Evolutionary conservation across 2,329 filamentous ascomycete genomes (phyloP).

Genomic region (Xylariaceae sp.): DNA sequence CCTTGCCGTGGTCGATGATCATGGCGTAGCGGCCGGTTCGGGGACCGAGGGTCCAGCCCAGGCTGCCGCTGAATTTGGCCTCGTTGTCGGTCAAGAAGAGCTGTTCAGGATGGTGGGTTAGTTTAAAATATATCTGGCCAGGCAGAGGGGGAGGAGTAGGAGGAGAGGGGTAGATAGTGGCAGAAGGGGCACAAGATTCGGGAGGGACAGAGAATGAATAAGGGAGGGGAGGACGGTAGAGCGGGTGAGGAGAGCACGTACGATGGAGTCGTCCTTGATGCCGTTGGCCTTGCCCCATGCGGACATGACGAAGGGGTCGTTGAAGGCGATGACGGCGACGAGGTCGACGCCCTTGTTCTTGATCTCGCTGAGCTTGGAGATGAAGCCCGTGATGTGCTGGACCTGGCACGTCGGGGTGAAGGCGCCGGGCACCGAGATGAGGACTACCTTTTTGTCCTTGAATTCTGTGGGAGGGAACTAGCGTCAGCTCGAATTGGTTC

Average conservation of each 20-base stretch:
- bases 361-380: conserved; percentile 65
- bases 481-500: not conserved
- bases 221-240: not conserved
- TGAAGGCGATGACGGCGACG: conserved; percentile 76
- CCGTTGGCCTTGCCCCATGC: conserved; percentile 88
- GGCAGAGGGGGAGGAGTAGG: not conserved
- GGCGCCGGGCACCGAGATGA: conserved; percentile 61
- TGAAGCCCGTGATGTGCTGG: conserved; percentile 76
- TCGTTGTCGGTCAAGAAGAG: conserved; percentile 71
- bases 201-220: not conserved
- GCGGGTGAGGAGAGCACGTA: conserved; percentile 31
- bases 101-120: conserved; percentile 30
- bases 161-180: not conserved
- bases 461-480: conserved; percentile 42
- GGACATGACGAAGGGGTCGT: conserved; percentile 84
- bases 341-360: conserved; percentile 78
- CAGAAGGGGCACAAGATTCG: not conserved
- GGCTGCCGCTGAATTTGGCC: conserved; percentile 69
- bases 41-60: conserved; percentile 68
- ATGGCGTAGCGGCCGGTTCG: conserved; percentile 77
- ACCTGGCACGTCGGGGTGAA: conserved; percentile 87
- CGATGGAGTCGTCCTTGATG: conserved; percentile 63
- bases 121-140: not conserved
- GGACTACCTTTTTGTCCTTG: conserved; percentile 53
- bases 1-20: conserved; percentile 77